Evolutionary conservation across 495 filamentous ascomycete genomes (phyloP), one percentile per base, ranked within the genome.

Genomic region (Zalerion maritima): DNA sequence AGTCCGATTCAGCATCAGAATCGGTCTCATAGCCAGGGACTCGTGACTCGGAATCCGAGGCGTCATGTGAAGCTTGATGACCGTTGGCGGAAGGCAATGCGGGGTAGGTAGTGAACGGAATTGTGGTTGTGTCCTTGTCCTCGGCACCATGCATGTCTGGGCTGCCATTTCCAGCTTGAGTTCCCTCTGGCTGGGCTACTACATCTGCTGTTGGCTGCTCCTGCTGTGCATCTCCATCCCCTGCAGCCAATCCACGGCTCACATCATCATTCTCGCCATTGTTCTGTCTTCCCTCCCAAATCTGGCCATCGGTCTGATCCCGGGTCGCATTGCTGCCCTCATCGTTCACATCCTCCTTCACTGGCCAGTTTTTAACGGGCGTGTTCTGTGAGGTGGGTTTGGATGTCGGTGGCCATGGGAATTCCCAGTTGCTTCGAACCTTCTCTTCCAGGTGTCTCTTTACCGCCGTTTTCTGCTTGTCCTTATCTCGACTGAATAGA

Each of bases 381-480:
- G 37, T n/a, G n/a, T 17, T 26, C 1, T 22, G 11, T 3, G 27
- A 15, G 6, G 31, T 14, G 14, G 34, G 31, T 17, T 21, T 16
- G 15, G 22, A 23, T 14, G 28, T 28, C 14, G 47, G 48, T 14
- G 53, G 52, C 62, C 62, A 66, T 10, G 38, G 22, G 32, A 64
- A 63, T 1, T 57, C 45, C 74, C 74, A 80, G 42, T 77, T 70
- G 42, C 62, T 53, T 32, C 62, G 62, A 18, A 78, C 51, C 38
- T 58, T 65, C 14, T 70, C 64, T 9, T 45, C 42, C 18, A 80
- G 54, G 28, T 52, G 58, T 23, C 49, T 55, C 36, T 50, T 62
- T 7, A 71, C 57, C 11, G 66, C 64, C 32, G 64, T 60, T 44
- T 69, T 70, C 34, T 64, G 58, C 47, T 57, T 60, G 15, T 45